These are phyloP conservation scores for Peronosclerospora sorghi DNA, from an alignment of 352 stramenopile genomes.

Conservation along the genomic window DNA sequence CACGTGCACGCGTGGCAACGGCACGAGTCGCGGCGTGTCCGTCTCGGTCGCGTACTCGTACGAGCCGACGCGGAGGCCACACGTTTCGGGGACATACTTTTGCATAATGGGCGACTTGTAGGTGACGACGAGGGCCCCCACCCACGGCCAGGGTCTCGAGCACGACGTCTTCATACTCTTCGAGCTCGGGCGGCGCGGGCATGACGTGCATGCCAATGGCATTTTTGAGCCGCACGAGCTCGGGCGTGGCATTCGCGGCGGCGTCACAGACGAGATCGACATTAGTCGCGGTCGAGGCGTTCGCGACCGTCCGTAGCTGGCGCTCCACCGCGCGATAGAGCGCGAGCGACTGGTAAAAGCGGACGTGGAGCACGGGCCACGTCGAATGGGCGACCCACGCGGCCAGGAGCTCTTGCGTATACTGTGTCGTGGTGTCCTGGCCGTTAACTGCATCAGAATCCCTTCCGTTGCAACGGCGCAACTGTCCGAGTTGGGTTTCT, in stretches of 20 bases:
- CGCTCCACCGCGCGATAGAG: constrained; percentile 43
- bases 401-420: constrained; percentile 47
- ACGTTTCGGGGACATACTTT: constrained; percentile 50
- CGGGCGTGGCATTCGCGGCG: constrained; percentile 22
- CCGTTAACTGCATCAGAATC: constrained; percentile 20
- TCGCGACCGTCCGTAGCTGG: background rate
- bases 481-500: constrained; percentile 26
- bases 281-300: too few species aligned
- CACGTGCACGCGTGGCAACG: constrained; percentile 39
- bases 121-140: constrained; percentile 47
- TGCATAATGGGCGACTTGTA: constrained; percentile 68
- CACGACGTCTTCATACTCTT: constrained; percentile 40
- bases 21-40: too few species aligned
- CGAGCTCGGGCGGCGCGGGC: constrained; percentile 37
- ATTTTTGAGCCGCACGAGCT: constrained; percentile 50
- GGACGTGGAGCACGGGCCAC: constrained; percentile 54
- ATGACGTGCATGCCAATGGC: constrained; percentile 57
- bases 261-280: constrained; percentile 49
- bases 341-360: constrained; percentile 35
- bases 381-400: constrained; percentile 44
- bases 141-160: constrained; percentile 45
- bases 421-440: constrained; percentile 49
- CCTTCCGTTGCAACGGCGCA: constrained; percentile 14
- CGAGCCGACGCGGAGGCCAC: constrained; percentile 42
- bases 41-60: constrained; percentile 19